Conservation (phyloP, 2,329 filamentous ascomycete species). For the Penicillium hordei region DNA sequence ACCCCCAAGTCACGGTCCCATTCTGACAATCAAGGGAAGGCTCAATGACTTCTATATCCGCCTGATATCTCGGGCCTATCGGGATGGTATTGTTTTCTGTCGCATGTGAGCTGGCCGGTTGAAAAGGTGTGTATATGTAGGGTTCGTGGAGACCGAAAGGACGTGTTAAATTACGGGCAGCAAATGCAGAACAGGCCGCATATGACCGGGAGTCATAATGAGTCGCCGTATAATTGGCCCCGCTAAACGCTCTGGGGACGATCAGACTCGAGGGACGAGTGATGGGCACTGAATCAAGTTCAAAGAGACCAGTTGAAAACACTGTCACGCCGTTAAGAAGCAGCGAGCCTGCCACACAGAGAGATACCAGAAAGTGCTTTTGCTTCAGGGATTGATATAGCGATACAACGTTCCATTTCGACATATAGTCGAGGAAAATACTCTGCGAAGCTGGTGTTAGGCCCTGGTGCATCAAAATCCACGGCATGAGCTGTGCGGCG, state of each 20-base stretch:
- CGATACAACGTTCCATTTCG: constrained; percentile 8
- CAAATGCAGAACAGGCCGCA: background rate
- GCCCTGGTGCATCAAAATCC: constrained; percentile 11
- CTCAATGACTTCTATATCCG: background rate
- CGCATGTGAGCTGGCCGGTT: background rate
- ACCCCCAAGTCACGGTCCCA: background rate
- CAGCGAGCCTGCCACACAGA: constrained; percentile 3
- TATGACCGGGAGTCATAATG: background rate
- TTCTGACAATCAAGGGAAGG: background rate
- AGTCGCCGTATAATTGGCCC: background rate
- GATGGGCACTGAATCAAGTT: background rate
- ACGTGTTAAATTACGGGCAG: background rate
- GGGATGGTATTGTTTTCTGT: background rate
- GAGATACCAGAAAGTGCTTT: constrained; percentile 14
- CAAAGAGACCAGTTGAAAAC: constrained; percentile 9
- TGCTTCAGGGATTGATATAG: constrained; percentile 10
- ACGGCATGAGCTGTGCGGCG: constrained; percentile 13
- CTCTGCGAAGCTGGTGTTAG: constrained; percentile 9
- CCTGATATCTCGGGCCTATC: background rate
- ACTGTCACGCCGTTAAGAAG: constrained; percentile 4
- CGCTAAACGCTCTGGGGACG: background rate
- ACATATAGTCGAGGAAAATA: constrained; percentile 14
- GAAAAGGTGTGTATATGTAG: constrained; percentile 2
- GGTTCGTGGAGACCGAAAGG: background rate
- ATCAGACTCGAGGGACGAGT: background rate